A percentile compares a stretch with the other conserved stretches of the same genome.
Conservation (phyloP, 805 yeast species). For the Brettanomyces nanus region DNA sequence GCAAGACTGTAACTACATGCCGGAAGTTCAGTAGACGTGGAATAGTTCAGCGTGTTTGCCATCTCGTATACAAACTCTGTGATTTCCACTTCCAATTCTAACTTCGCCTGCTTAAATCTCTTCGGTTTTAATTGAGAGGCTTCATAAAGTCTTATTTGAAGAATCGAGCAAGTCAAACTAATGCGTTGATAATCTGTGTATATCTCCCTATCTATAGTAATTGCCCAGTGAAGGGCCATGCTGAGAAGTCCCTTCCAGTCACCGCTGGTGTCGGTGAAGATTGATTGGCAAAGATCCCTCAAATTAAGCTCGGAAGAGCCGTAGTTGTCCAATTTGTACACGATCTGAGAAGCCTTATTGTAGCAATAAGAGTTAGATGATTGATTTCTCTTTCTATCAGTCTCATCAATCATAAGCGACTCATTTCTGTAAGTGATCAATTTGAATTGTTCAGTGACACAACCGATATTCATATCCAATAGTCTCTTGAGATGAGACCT, state of each 20-base stretch:
- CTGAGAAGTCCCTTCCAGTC: conserved; percentile 21
- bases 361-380: conserved; percentile 3
- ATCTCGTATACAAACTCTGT: conserved; percentile 25
- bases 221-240: conserved; percentile 24
- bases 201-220: conserved; percentile 17
- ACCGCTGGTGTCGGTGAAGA: conserved; percentile 18
- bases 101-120: conserved; percentile 17
- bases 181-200: conserved; percentile 14
- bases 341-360: conserved; percentile 13
- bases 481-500: conserved; percentile 39
- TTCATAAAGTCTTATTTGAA: conserved; percentile 16
- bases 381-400: conserved; percentile 4
- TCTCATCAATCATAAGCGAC: conserved; percentile 50
- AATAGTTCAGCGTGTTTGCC: conserved; percentile 21
- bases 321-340: conserved; percentile 23
- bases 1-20: conserved; percentile 14
- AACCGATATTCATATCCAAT: conserved; percentile 25
- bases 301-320: conserved; percentile 6
- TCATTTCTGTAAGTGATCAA: conserved; percentile 62
- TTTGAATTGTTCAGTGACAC: conserved; percentile 41
- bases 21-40: conserved; percentile 9
- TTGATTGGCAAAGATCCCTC: conserved; percentile 13
- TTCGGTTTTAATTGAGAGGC: conserved; percentile 16
- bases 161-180: conserved; percentile 18
- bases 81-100: conserved; percentile 25